Evolutionary conservation across 495 filamentous ascomycete genomes (phyloP), one percentile per base, ranked within the genome.

Genomic region (Pyronema omphalodes): DNA sequence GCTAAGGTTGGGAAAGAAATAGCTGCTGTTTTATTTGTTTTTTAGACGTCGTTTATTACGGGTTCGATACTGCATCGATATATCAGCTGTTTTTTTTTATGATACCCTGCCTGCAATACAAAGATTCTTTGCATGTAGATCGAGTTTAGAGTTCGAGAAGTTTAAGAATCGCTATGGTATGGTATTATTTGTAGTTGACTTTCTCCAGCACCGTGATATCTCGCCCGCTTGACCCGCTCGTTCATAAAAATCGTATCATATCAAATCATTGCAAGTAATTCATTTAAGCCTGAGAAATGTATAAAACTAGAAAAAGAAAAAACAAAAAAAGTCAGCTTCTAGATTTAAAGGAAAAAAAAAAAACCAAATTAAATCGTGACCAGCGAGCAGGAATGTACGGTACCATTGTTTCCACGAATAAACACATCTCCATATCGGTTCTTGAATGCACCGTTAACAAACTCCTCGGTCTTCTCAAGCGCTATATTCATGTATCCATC

Each of bases 401-500:
- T 59, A 94, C 91, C 91, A 58, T 96, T 98, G 67, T 98, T 98
- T 56, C 91, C 91, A 60, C 91, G 75, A 14, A 98, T 81, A 65
- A 98, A 98, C 33, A 93, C 87, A 72, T 98, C 91, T 0, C 93
- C 91, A 68, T 93, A 96, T 43, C 72, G 82, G 60, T 84, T 75
- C 58, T 79, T 76, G 64, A 86, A 75, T 55, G 77, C 78, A 23
- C 89, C 93, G 64, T 88, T 80, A 48, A 91, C 82, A 61, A 79
- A 87, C 70, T 98, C 93, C 57, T 87, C 82, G 0, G 87, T 89
- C 67, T 93, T 88, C 66, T 96, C 91, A 3, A 98, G 75, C 15
- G 91, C 87, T 58, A 98, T 93, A 67, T 98, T 96, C 91, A 98
- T 96, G 66, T 95, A 98, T 39, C 93, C 93, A 66, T 98, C 91